phyloP scores from a whole-genome alignment of 192 early-diverging fungal genomes.

The Martensiomyces pterosporus region DNA sequence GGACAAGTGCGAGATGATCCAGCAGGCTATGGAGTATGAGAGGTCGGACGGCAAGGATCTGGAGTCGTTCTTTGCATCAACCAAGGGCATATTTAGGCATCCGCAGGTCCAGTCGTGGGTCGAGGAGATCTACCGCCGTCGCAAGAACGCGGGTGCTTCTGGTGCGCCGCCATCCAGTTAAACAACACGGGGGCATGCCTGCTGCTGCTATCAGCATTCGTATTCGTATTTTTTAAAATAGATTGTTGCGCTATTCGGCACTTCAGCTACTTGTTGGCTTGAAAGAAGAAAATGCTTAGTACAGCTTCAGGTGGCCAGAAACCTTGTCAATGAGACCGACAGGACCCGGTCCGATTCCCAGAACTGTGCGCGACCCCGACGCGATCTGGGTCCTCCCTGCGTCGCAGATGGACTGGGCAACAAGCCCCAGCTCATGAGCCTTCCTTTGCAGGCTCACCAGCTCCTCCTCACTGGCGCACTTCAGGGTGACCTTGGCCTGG shows the following conservation, averaged over 20 bases:
- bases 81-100: slow-evolving; percentile 76
- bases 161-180: no score
- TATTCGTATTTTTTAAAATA: no score
- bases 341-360: slow-evolving; percentile 89
- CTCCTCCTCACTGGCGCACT: slow-evolving; percentile 68
- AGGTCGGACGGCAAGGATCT: slow-evolving; percentile 60
- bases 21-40: slow-evolving; percentile 90
- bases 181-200: no score
- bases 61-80: slow-evolving; percentile 78
- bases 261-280: no score
- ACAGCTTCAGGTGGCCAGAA: slow-evolving; percentile 57
- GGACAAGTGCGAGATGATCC: slow-evolving; percentile 97
- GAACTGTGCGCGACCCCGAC: slow-evolving; percentile 84
- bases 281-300: slow-evolving; percentile 14
- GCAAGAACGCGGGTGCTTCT: not conserved
- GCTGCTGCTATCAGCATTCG: no score
- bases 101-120: slow-evolving; percentile 79
- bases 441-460: slow-evolving; percentile 42
- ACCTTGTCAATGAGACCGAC: slow-evolving; percentile 47
- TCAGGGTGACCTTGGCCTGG: slow-evolving; percentile 83
- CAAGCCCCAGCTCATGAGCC: slow-evolving; percentile 24
- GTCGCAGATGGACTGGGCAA: slow-evolving; percentile 69
- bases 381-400: slow-evolving; percentile 78
- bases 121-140: slow-evolving; percentile 63
- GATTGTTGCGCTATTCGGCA: no score